These are phyloP conservation scores for Nicotiana attenuata DNA, from an alignment of 257 asterid genomes.

Conservation along the genomic window DNA sequence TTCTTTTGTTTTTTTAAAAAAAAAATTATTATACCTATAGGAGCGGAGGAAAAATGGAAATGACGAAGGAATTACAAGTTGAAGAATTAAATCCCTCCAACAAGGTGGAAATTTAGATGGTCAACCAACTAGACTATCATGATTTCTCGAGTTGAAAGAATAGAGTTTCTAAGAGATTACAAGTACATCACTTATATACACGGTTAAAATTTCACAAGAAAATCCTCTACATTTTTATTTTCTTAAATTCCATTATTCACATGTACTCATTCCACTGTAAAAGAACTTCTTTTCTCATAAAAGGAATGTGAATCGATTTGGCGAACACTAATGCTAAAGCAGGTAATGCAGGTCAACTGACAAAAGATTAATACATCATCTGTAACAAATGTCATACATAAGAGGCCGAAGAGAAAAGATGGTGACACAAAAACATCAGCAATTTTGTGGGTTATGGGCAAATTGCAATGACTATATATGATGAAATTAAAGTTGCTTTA, in stretches of 20 bases:
- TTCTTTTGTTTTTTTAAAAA: too few relatives aligned
- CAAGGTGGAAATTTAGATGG: too few relatives aligned
- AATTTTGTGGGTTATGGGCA: slow-evolving; percentile 19
- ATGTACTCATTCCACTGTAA: neutral
- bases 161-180: too few relatives aligned
- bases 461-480: neutral
- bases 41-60: too few relatives aligned
- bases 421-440: slow-evolving; percentile 14
- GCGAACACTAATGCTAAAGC: slow-evolving; percentile 14
- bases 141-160: too few relatives aligned
- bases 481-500: slow-evolving; percentile 10
- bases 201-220: too few relatives aligned
- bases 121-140: too few relatives aligned
- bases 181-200: too few relatives aligned
- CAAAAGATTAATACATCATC: slow-evolving; percentile 17
- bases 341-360: slow-evolving; percentile 40
- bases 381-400: slow-evolving; percentile 4
- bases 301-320: neutral
- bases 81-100: too few relatives aligned
- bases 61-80: too few relatives aligned
- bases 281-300: neutral
- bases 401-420: slow-evolving; percentile 8
- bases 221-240: neutral
- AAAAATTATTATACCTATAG: too few relatives aligned
- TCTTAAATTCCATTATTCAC: neutral